Evolutionary conservation across 208 protist species (phyloP).

Genomic region (Leishmania tropica): DNA sequence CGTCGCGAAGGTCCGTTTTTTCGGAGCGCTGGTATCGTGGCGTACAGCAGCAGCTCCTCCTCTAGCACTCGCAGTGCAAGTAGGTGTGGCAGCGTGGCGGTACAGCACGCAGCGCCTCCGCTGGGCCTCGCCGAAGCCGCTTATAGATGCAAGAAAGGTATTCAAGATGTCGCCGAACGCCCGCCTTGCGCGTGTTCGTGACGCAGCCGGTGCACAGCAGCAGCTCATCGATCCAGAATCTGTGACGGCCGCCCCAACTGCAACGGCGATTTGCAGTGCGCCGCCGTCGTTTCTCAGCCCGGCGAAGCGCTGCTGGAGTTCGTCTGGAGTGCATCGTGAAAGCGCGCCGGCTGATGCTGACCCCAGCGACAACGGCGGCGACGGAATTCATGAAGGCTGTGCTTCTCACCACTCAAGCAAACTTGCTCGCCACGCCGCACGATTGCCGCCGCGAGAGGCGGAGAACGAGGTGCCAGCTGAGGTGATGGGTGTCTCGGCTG

Average conservation of each 20-base stretch:
- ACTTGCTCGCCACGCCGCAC: neutral
- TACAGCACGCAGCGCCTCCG: no score
- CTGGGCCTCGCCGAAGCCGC: conserved; percentile 6
- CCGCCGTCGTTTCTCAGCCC: neutral
- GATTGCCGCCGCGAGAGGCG: neutral
- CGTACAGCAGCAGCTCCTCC: neutral
- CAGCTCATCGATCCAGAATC: neutral
- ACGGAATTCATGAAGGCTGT: neutral
- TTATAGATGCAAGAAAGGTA: conserved; percentile 6
- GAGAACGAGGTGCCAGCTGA: neutral
- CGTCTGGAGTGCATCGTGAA: neutral
- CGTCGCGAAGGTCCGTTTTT: neutral
- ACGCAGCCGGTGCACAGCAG: neutral
- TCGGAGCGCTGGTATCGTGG: neutral
- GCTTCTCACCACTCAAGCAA: neutral
- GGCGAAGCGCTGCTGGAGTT: neutral
- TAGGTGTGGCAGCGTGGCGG: no score
- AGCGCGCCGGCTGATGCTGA: neutral
- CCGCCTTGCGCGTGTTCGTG: neutral
- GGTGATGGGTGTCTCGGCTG: neutral
- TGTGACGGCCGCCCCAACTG: neutral
- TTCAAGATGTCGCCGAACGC: conserved; percentile 15
- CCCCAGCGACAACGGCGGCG: no score
- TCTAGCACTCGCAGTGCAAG: neutral
- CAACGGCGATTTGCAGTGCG: neutral